Conservation (phyloP, 2,329 filamentous ascomycete genomes). For the Diaporthe humulicola region DNA sequence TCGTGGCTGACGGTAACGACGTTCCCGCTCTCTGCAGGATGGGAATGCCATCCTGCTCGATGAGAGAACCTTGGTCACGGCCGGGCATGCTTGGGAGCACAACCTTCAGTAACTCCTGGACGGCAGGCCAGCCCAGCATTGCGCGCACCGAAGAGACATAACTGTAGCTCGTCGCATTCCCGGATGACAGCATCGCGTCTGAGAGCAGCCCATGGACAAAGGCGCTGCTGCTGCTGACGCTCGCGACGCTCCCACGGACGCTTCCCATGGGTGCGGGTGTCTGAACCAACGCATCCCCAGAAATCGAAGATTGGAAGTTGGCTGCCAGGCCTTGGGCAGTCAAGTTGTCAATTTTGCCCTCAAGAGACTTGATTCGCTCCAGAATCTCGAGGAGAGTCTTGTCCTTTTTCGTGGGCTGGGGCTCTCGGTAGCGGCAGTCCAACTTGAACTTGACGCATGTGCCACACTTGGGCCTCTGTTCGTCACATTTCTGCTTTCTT, state of each 20-base stretch:
- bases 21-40: slow-evolving; percentile 50
- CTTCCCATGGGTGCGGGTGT: slow-evolving; percentile 31
- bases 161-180: slow-evolving; percentile 42
- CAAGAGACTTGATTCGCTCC: slow-evolving; percentile 66
- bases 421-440: slow-evolving; percentile 72
- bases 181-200: neutral
- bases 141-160: slow-evolving; percentile 61
- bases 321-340: slow-evolving; percentile 45
- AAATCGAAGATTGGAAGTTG: slow-evolving; percentile 38
- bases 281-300: slow-evolving; percentile 32
- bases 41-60: slow-evolving; percentile 52
- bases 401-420: slow-evolving; percentile 74
- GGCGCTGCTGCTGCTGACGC: slow-evolving; percentile 29
- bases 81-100: slow-evolving; percentile 49
- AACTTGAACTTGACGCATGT: slow-evolving; percentile 70
- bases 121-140: slow-evolving; percentile 63
- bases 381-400: slow-evolving; percentile 73
- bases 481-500: slow-evolving; percentile 76
- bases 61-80: slow-evolving; percentile 48
- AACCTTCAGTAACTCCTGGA: slow-evolving; percentile 55
- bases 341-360: slow-evolving; percentile 66
- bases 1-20: slow-evolving; percentile 40
- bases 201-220: neutral
- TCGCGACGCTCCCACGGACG: slow-evolving; percentile 25
- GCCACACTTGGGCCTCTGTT: slow-evolving; percentile 71